Base-by-base conservation (phyloP, 1,284 basidiomycete species). In the Stygiomarasmius scandens region DNA sequence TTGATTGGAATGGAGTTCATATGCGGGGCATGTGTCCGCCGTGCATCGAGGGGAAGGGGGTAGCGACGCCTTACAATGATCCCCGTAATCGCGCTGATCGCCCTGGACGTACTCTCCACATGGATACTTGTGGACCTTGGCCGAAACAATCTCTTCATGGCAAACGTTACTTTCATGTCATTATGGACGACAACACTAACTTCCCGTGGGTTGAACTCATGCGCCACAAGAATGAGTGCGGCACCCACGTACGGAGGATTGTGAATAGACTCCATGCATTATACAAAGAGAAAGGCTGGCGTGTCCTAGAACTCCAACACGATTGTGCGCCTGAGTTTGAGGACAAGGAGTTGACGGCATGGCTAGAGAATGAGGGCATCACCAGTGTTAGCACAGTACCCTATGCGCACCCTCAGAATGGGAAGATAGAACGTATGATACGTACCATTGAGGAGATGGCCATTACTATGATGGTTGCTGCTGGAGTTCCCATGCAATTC, bases 331-430 rank as follows among this genome's bases (percentile, higher is more conserved):
- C n/a, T 14, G 52, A 50, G 25, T 36, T 44, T 14, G 9, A 20
- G 14, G 46, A 24, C n/a, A 22, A 2, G 1, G 54, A 36, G 14
- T 22, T 55, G 2, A 0, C 20, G 0, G 10, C n/a, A 0, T 58
- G 29, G 3, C 49, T 46, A 16, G 1, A 12, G 0, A 29, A 32
- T 1, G 19, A 24, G 25, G 56, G 56, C 0, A 57, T 57, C 36
- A 2, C 9, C 0, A n/a, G n/a, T n/a, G n/a, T n/a, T n/a, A n/a
- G n/a, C n/a, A n/a, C n/a, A n/a, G n/a, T n/a, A n/a, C n/a, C n/a
- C n/a, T 68, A 72, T 61, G 63, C 66, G 0, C 70, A 70, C 47
- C 56, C 63, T 11, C 66, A 72, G 54, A 75, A 75, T 59, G 70
- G 76, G 1, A 68, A 69, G 20, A 64, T 64, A 4, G 72, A 77